Conservation (phyloP, 192 early-diverging fungal species). For the Coemansia sp. region DNA sequence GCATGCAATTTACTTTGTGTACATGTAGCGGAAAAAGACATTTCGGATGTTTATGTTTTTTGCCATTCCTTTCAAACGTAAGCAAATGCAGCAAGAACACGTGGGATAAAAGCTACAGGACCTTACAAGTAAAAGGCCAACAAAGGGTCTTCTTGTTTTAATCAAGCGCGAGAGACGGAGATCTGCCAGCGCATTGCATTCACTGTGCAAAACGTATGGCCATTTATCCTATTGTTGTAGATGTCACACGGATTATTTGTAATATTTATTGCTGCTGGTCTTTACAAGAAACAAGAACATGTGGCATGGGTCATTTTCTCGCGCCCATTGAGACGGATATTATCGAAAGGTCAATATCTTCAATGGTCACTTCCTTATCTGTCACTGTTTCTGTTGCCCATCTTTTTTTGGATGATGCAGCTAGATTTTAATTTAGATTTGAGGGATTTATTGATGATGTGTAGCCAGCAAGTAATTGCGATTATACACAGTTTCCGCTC, state of each 20-base stretch:
- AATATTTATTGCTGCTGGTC: too few species aligned
- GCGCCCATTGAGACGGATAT: neutral
- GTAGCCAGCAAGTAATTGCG: neutral
- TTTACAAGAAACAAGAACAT: too few species aligned
- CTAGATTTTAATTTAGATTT: neutral
- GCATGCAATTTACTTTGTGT: neutral
- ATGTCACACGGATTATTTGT: neutral
- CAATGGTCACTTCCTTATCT: neutral
- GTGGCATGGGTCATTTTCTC: too few species aligned
- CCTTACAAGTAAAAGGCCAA: neutral
- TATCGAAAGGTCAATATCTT: too few species aligned
- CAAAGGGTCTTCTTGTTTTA: neutral
- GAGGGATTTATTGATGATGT: neutral
- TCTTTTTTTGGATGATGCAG: neutral
- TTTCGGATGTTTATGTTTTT: neutral
- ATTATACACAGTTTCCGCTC: neutral
- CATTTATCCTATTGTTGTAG: neutral
- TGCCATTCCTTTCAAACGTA: neutral
- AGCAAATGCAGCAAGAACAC: neutral
- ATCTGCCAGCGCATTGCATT: constrained; percentile 2
- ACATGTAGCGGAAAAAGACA: neutral
- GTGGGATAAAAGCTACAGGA: neutral
- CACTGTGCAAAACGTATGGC: neutral
- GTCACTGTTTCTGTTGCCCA: neutral
- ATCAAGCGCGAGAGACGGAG: neutral